A percentile compares a stretch with the other conserved stretches of the same genome.
phyloP scores from a whole-genome alignment of 495 filamentous ascomycete genomes.

The Tuber calosporum region DNA sequence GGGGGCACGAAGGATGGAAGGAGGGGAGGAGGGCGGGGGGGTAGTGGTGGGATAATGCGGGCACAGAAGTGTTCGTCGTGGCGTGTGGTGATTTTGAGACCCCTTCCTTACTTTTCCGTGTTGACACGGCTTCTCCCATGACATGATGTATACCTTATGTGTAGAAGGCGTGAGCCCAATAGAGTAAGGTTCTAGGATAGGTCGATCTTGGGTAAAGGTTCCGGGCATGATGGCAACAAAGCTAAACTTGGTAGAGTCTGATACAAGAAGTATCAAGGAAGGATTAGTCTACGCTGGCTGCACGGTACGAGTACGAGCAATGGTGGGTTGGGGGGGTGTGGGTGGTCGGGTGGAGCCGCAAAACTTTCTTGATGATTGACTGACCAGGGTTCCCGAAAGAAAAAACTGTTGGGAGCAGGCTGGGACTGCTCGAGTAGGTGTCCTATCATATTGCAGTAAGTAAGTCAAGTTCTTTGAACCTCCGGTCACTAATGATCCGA shows the following conservation, averaged over 20 bases:
- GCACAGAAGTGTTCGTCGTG: background rate
- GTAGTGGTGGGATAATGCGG: background rate
- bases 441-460: background rate
- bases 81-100: background rate
- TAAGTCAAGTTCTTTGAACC: background rate
- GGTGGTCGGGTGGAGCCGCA: background rate
- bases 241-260: background rate
- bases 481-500: background rate
- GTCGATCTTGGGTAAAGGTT: background rate
- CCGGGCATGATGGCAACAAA: background rate
- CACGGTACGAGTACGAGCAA: no score
- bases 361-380: background rate
- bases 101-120: background rate
- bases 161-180: background rate
- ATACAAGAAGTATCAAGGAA: background rate
- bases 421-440: background rate
- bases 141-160: no score
- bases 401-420: conserved; percentile 1
- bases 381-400: background rate
- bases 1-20: background rate
- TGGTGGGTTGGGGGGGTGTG: background rate
- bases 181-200: background rate
- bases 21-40: no score
- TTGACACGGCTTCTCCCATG: background rate
- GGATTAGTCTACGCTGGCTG: no score